A percentile compares a stretch with the other conserved stretches of the same genome.
These are phyloP conservation scores for Pythium aquatile DNA, from an alignment of 352 stramenopile species.

Conservation along the genomic window DNA sequence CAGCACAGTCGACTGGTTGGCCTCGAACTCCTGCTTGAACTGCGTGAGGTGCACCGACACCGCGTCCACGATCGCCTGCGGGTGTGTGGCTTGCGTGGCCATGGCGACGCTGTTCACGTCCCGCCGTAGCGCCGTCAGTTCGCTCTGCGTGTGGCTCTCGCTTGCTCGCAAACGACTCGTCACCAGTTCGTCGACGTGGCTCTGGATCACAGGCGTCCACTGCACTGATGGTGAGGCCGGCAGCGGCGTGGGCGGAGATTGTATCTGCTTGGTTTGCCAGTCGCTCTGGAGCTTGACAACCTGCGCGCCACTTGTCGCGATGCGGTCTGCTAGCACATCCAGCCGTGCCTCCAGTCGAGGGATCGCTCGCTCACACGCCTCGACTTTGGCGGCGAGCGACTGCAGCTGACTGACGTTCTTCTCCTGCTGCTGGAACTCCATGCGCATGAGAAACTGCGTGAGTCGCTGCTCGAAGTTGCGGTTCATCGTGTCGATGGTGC, in stretches of 20 bases:
- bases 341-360: slow-evolving; percentile 55
- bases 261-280: slow-evolving; percentile 5
- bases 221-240: slow-evolving; percentile 10
- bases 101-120: slow-evolving; percentile 13
- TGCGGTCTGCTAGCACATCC: slow-evolving; percentile 56
- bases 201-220: slow-evolving; percentile 41
- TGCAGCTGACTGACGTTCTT: slow-evolving; percentile 53
- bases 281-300: slow-evolving; percentile 45
- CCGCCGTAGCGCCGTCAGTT: slow-evolving; percentile 35
- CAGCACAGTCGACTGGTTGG: slow-evolving; percentile 45
- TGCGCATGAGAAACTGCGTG: slow-evolving; percentile 46
- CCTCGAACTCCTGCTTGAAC: slow-evolving; percentile 62
- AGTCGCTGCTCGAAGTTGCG: slow-evolving; percentile 64
- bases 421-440: slow-evolving; percentile 64
- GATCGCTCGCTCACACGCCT: slow-evolving; percentile 60
- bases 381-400: slow-evolving; percentile 52
- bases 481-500: slow-evolving; percentile 67
- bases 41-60: slow-evolving; percentile 56
- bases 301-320: slow-evolving; percentile 41
- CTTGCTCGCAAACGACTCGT: slow-evolving; percentile 30
- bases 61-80: slow-evolving; percentile 49
- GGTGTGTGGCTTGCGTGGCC: slow-evolving; percentile 21
- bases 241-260: neutral
- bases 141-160: slow-evolving; percentile 32
- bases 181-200: slow-evolving; percentile 52